These are phyloP conservation scores for Fusarium tupiense DNA, from an alignment of 2,329 filamentous ascomycete genomes.

Conservation along the genomic window DNA sequence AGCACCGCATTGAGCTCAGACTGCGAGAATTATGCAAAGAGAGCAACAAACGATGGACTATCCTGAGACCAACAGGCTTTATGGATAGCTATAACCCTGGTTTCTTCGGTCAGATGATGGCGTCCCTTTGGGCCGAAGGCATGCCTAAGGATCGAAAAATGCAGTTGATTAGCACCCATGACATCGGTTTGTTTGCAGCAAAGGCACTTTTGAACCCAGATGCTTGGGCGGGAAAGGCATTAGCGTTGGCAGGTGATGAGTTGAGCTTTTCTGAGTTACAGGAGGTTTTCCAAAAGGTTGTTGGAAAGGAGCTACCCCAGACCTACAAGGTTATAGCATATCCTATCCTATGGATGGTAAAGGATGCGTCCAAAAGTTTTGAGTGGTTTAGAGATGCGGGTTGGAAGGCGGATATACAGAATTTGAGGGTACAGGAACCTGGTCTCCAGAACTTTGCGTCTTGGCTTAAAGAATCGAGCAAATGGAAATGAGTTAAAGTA, in stretches of 20 bases:
- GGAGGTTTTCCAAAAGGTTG: not conserved
- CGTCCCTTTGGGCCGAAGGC: constrained; percentile 35
- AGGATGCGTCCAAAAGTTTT: constrained; percentile 25
- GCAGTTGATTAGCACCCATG: constrained; percentile 41
- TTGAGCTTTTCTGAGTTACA: constrained; percentile 12
- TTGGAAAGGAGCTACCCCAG: constrained; percentile 5
- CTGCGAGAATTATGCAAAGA: constrained; percentile 2
- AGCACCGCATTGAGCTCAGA: constrained; percentile 29
- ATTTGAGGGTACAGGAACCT: not conserved
- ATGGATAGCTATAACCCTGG: constrained; percentile 43
- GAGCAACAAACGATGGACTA: constrained; percentile 33
- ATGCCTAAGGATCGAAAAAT: constrained; percentile 37
- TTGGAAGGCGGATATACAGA: constrained; percentile 20
- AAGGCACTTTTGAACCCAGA: constrained; percentile 3
- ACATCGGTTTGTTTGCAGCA: constrained; percentile 37
- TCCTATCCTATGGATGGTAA: constrained; percentile 12
- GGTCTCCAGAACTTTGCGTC: constrained; percentile 14
- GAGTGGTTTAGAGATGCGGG: constrained; percentile 26
- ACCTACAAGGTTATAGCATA: constrained; percentile 7
- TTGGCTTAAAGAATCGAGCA: constrained; percentile 37
- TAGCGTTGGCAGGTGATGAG: constrained; percentile 18
- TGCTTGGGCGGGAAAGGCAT: not conserved
- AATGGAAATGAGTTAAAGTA: constrained; percentile 10
- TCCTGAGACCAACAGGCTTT: constrained; percentile 42
- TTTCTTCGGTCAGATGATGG: constrained; percentile 42